Percentiles rank a stretch among this genome's conserved stretches.
Evolutionary conservation across 768 basidiomycete genomes (phyloP).

Genomic region (Collybiopsis luxurians): DNA sequence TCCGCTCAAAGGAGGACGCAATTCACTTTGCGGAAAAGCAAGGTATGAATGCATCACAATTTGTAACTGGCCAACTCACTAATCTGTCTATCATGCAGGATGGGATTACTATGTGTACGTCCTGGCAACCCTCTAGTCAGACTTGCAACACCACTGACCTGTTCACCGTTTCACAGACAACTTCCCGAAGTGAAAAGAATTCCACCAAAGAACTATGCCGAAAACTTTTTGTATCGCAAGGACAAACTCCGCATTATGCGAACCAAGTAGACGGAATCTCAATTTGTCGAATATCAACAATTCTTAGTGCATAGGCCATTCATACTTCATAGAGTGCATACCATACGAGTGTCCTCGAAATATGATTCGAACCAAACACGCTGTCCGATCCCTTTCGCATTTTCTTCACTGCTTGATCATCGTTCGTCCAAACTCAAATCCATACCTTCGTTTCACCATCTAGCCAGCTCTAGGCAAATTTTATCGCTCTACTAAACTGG

Average conservation of each 20-base stretch:
- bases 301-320: no score
- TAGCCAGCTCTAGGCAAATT: no score
- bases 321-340: no score
- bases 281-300: no score
- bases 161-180: slow-evolving; percentile 42
- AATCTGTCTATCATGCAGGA: slow-evolving; percentile 42
- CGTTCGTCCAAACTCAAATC: no score
- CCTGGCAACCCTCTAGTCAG: neutral
- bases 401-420: no score
- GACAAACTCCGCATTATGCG: slow-evolving; percentile 77
- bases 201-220: slow-evolving; percentile 85
- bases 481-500: no score
- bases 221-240: slow-evolving; percentile 87
- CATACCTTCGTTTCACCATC: no score
- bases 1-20: slow-evolving; percentile 87
- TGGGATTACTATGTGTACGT: slow-evolving; percentile 92
- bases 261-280: slow-evolving; percentile 78
- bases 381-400: no score
- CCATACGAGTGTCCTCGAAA: no score
- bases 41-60: slow-evolving; percentile 41
- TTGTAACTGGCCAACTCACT: slow-evolving; percentile 1
- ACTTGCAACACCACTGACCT: neutral
- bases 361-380: no score
- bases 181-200: slow-evolving; percentile 59
- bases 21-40: slow-evolving; percentile 97